Base-by-base conservation (phyloP, 352 stramenopile genomes). In the Phytophthora cactorum region DNA sequence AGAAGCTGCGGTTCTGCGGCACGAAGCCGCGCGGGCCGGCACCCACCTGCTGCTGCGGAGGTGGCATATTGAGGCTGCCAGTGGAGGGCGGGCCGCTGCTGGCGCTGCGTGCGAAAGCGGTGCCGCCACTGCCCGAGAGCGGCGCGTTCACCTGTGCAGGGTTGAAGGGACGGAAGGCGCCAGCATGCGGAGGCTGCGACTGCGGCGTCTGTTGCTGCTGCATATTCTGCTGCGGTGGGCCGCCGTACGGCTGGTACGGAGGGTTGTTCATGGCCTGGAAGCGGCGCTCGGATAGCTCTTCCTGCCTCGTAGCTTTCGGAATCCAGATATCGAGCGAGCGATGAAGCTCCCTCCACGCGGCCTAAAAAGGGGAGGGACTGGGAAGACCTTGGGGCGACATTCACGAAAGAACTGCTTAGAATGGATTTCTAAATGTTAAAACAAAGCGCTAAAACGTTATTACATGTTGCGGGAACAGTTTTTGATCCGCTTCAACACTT, bases 141-240 rank as follows among this genome's bases (percentile, higher is more conserved):
- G 77, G 77, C 43, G 76, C 57, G 49, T 82, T 80, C 49, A 66
- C 55, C 31, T 84, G 77, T 25, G 66, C 79, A 3, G 86, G 79
- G 66, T 93, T 91, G 50, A 93, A 91, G 47, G 81, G 82, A 17
- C 82, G 82, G 62, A 91, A 92, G 0, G 79, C 72, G 56, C 72
- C 65, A 9, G 73, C 60, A 7, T 56, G 70, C 32, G 77, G 78
- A 41, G 54, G 61, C 14, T 85, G 78, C 50, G 68, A 66, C 44
- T 67, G 72, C 11, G 36, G 60, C 47, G 68, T 70, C n/a, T 81
- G 66, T 49, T 75, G 65, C 51, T 70, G 72, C 22, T 50, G 68
- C 49, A 65, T 74, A 47, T 81, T 75, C 54, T 75, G 70, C 59
- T 66, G 78, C 27, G 61, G 52, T 27, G 67, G 73, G 27, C 62